These are phyloP conservation scores for Schizophyllum commune DNA, from an alignment of 1,284 basidiomycete species.

Conservation along the genomic window DNA sequence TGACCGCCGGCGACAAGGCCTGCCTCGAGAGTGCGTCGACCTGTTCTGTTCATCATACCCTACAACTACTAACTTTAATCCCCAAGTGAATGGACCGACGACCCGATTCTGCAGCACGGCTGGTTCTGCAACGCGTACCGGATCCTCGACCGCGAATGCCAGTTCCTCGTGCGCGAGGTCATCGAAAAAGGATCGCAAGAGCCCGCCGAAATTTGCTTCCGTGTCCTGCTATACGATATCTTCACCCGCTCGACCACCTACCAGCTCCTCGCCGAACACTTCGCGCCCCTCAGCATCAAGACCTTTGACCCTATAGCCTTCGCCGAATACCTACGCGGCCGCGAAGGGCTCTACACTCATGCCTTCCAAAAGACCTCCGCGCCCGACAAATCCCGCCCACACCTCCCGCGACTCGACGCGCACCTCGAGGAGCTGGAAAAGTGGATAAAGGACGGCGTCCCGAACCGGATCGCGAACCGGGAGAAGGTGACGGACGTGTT, in stretches of 20 bases:
- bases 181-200: constrained; percentile 54
- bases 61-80: constrained; percentile 8
- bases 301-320: constrained; percentile 41
- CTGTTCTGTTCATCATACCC: constrained; percentile 27
- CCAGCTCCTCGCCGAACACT: constrained; percentile 37
- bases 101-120: constrained; percentile 37
- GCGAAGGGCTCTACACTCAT: constrained; percentile 43
- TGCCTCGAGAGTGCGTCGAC: constrained; percentile 26
- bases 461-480: constrained; percentile 31
- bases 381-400: constrained; percentile 31
- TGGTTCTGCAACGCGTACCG: constrained; percentile 60
- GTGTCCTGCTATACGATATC: constrained; percentile 50
- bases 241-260: constrained; percentile 58
- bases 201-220: constrained; percentile 47
- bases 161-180: constrained; percentile 51
- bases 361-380: constrained; percentile 60
- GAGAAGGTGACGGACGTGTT: constrained; percentile 46
- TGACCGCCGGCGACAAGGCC: constrained; percentile 40
- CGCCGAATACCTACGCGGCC: constrained; percentile 33
- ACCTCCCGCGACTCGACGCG: constrained; percentile 48
- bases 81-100: constrained; percentile 45
- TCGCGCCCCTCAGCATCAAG: constrained; percentile 47
- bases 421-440: constrained; percentile 48
- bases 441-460: constrained; percentile 44
- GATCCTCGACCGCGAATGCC: constrained; percentile 50